Evolutionary conservation across 1,284 basidiomycete genomes (phyloP), one percentile per base, ranked within the genome.

Genomic region (Irpex sp.): DNA sequence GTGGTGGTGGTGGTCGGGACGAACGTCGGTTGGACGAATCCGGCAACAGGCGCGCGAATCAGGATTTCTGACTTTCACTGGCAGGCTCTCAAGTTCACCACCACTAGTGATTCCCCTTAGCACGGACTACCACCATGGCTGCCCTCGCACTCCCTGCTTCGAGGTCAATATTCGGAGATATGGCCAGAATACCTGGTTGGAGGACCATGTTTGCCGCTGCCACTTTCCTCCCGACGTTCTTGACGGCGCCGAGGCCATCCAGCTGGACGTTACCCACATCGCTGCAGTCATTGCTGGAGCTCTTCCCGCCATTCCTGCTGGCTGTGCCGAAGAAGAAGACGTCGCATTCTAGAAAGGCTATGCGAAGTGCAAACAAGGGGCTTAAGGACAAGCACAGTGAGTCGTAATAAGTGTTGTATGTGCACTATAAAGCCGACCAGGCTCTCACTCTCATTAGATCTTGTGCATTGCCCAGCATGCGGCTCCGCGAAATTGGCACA

Each of bases 271-370:
- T 86, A 58, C 86, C 86, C 11, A 76, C 61, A 13, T 35, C 83
- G 19, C 70, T 82, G 53, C 81, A 83, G 57, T 85, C 88, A 7
- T 78, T 95, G 33, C 81, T 90, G 57, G 92, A 95, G 65, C 83
- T 97, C 36, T 85, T 98, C 69, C 94, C 96, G 26, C 86, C 95
- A 1, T 87, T 97, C 71, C 77, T 98, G 31, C 85, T 93, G 56
- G 96, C 96, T 15, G 96, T 97, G 2, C 97, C 97, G 15, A 98
- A 98, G 79, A 93, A 91, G 77, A 97, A 97, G 80, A 85, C 89
- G 7, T 95, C 95, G 0, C 96, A 98, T 76, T 95, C 94, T 35
- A 83, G 93, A 57, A 98, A 98, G 76, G 85, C 89, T n/a, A 98
- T 98, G 95, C 84, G 96, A 35, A 87, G 87, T 62, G 92, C 95